Percentiles rank a stretch among this genome's conserved stretches.
phyloP scores from a whole-genome alignment of 768 basidiomycete genomes.

The Cystobasidium tubakii region DNA sequence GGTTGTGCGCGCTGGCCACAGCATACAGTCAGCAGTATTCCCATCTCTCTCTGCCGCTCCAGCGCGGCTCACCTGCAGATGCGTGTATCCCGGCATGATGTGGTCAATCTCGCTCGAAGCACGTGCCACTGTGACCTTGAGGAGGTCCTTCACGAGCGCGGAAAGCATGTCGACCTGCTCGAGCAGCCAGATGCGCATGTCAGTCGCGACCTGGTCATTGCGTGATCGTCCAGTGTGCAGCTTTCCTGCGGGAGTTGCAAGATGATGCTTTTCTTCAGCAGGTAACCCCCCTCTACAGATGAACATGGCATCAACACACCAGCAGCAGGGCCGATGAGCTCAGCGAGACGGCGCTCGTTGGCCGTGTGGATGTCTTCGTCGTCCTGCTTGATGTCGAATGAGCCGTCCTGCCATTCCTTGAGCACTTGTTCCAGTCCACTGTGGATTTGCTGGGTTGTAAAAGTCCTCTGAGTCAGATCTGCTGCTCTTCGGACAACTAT shows the following conservation, averaged over 20 bases:
- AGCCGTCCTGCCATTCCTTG: slow-evolving; percentile 75
- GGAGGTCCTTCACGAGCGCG: slow-evolving; percentile 64
- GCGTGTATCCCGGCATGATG: slow-evolving; percentile 92
- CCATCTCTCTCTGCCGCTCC: no score
- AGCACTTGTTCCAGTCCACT: slow-evolving; percentile 67
- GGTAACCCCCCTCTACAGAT: neutral
- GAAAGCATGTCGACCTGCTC: slow-evolving; percentile 67
- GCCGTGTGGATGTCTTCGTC: slow-evolving; percentile 99
- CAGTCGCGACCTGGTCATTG: slow-evolving; percentile 97
- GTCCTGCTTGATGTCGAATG: slow-evolving; percentile 68
- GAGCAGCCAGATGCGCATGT: slow-evolving; percentile 93
- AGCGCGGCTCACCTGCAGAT: slow-evolving; percentile 69
- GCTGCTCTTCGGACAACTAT: neutral
- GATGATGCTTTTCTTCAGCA: neutral
- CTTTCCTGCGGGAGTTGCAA: slow-evolving; percentile 60
- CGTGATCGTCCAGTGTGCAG: slow-evolving; percentile 93
- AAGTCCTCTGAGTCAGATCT: neutral
- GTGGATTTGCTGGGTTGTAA: slow-evolving; percentile 54
- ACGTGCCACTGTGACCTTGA: slow-evolving; percentile 81
- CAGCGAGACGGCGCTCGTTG: slow-evolving; percentile 87
- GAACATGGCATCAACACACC: slow-evolving; percentile 46
- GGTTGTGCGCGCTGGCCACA: slow-evolving; percentile 79
- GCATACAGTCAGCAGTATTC: neutral
- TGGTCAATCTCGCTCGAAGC: slow-evolving; percentile 89
- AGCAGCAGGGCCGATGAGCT: slow-evolving; percentile 76